Evolutionary conservation across 495 filamentous ascomycete genomes (phyloP).

Genomic region (Tuber aestivum): DNA sequence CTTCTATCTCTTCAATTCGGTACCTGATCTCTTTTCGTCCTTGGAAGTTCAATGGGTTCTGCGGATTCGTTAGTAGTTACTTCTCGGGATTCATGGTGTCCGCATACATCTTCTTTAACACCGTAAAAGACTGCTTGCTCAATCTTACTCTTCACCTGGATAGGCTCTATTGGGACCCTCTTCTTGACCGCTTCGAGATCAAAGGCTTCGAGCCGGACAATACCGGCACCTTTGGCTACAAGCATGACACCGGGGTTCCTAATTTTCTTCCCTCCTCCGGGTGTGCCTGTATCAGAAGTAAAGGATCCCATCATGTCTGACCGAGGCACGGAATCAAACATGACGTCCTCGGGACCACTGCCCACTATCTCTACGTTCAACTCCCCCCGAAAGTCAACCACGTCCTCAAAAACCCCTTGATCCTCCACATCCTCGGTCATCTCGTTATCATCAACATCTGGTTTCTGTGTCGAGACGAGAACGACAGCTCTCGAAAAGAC

Average conservation of each 20-base stretch:
- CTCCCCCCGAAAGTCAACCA: constrained; percentile 70
- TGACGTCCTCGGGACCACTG: constrained; percentile 53
- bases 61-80: constrained; percentile 26
- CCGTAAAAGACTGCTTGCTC: constrained; percentile 94
- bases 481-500: constrained; percentile 70
- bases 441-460: constrained; percentile 18
- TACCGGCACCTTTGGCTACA: constrained; percentile 70
- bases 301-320: constrained; percentile 42
- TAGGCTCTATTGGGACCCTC: constrained; percentile 33
- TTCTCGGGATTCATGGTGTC: not conserved
- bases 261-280: constrained; percentile 46
- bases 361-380: constrained; percentile 56
- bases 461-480: constrained; percentile 57
- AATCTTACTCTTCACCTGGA: constrained; percentile 79
- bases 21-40: constrained; percentile 59
- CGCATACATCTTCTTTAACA: constrained; percentile 50
- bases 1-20: constrained; percentile 61
- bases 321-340: constrained; percentile 43
- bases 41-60: constrained; percentile 75
- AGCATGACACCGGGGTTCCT: constrained; percentile 63
- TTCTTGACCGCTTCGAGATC: constrained; percentile 49
- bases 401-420: constrained; percentile 65
- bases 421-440: constrained; percentile 26
- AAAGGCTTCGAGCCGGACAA: constrained; percentile 63
- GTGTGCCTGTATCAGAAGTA: constrained; percentile 8